Conservation (phyloP, 208 protist species). For the Acanthamoeba culbertsoni region DNA sequence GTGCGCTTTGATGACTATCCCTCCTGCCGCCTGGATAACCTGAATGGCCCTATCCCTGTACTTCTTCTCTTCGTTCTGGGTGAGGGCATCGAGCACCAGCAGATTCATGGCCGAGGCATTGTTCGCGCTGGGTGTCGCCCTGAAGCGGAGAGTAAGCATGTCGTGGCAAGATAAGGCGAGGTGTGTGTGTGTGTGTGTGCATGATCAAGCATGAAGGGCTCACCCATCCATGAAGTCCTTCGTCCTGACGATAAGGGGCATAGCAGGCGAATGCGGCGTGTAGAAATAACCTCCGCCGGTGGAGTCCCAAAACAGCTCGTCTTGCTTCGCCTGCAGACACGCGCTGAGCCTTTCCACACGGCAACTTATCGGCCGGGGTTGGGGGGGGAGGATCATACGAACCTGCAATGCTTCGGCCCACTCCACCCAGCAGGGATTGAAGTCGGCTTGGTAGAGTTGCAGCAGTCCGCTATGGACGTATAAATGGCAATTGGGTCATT, state of each 20-base stretch:
- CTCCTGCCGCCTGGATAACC: neutral
- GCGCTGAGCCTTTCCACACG: no score
- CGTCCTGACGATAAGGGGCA: constrained; percentile 37
- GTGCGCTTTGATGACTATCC: constrained; percentile 10
- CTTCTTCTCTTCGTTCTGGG: neutral
- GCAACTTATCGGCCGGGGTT: no score
- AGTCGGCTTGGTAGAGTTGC: constrained; percentile 56
- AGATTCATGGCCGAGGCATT: neutral
- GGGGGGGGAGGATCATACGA: no score
- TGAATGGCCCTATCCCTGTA: neutral
- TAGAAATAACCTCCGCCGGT: constrained; percentile 27
- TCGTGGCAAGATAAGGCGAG: no score
- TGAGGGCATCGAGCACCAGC: neutral
- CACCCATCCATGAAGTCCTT: constrained; percentile 57
- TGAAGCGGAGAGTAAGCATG: neutral
- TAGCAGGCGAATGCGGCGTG: neutral
- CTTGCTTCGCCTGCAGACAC: constrained; percentile 32
- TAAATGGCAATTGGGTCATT: neutral
- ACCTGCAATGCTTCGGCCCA: constrained; percentile 41
- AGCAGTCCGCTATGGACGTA: constrained; percentile 41
- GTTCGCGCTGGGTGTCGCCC: constrained; percentile 31
- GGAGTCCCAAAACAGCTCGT: constrained; percentile 36
- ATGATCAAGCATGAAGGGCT: neutral
- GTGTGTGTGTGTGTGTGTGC: no score
- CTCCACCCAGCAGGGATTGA: neutral